Base-by-base conservation (phyloP, 352 stramenopile genomes). In the Globisporangium orthogonon region DNA sequence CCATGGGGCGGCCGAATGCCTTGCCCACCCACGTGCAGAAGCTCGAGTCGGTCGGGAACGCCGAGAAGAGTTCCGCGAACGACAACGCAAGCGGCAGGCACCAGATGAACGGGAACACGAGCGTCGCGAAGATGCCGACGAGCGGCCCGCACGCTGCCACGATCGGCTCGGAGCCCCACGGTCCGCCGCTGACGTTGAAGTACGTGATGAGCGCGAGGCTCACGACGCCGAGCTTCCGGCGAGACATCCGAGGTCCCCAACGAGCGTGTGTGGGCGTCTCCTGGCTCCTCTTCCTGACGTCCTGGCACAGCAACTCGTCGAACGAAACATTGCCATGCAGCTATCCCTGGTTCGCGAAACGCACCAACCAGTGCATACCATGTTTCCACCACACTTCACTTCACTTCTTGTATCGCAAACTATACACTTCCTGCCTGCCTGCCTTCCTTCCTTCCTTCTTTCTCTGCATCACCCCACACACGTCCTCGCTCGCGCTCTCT, bases 11-110 rank as follows among this genome's bases (percentile, higher is more conserved):
- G 7, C 82, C 84, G 65, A 94, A 94, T 13, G 79, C 82, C 29
- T 80, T 68, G 35, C 83, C 79, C 40, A 94, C 78, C 84, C 84
- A 94, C 51, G 70, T 89, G 59, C 78, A 89, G 53, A 91, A 94
- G 54, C 83, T 89, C 11, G 69, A 71, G 56, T 94, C 83, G 23
- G 81, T 89, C 23, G 83, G 83, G 52, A 91, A 91, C 47, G 83
- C 81, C 7, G 78, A 81, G 56, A 89, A 90, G 31, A 94, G 74
- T 65, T 92, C 80, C 2, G 80, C 80, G 54, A 89, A 87, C 33
- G 79, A 74, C 14, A 89, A 63, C 10, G 81, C 72, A 15, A 89
- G 57, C 4, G 79, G 81, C 6, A 89, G 63, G 62, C 77, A 87
- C 79, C 77, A 89, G 15, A 94, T 53, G 55, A 76, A 83, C 10